These are phyloP conservation scores for Eruca vesicaria DNA, from an alignment of 441 rosid species.

Conservation along the genomic window DNA sequence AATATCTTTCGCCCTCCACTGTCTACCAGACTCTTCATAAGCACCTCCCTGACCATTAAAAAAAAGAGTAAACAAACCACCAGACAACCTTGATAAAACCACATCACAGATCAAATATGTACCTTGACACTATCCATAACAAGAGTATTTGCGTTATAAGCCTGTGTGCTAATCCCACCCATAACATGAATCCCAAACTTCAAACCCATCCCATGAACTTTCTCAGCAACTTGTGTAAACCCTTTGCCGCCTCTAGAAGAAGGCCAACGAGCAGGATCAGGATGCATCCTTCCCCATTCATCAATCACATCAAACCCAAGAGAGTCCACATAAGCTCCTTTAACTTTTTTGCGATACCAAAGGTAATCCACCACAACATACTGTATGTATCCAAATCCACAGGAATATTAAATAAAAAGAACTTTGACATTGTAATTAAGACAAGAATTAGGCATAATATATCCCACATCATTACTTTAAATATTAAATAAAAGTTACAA, in stretches of 20 bases:
- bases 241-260: conserved; percentile 77
- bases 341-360: conserved; percentile 85
- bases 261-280: conserved; percentile 85
- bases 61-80: background rate
- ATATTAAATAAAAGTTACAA: too few species aligned
- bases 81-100: background rate
- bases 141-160: conserved; percentile 70
- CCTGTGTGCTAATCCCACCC: conserved; percentile 94
- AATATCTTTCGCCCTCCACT: conserved; percentile 78
- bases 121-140: conserved; percentile 65
- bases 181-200: conserved; percentile 97
- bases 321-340: conserved; percentile 69
- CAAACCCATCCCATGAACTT: conserved; percentile 80
- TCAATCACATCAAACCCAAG: conserved; percentile 90
- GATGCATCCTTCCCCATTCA: conserved; percentile 90
- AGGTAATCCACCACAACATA: conserved; percentile 95
- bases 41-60: conserved; percentile 53
- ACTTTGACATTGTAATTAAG: background rate
- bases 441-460: too few species aligned
- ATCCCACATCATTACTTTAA: too few species aligned
- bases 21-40: conserved; percentile 56
- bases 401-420: background rate
- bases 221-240: conserved; percentile 70
- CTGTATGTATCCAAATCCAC: conserved; percentile 40
- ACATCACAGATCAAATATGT: background rate